Evolutionary conservation across 768 basidiomycete species (phyloP), one percentile per base, ranked within the genome.

Genomic region (Exsudoporus frostii): DNA sequence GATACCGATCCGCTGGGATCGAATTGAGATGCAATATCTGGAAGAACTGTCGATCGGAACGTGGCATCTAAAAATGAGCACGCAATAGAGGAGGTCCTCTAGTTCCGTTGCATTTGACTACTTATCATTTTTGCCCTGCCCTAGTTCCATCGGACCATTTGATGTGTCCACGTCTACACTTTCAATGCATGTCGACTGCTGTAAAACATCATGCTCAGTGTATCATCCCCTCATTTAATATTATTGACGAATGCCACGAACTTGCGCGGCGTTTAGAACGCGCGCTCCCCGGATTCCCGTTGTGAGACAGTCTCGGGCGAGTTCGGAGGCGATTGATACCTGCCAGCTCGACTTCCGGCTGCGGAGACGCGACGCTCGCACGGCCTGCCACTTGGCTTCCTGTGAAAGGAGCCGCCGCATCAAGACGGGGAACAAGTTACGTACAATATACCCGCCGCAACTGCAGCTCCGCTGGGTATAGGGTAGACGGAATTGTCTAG

Each of bases 1-100:
- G 52, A 82, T 89, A 60, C 85, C 86, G 24, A 77, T 88, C 55
- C 76, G 79, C 19, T 84, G 82, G 82, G 81, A 86, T 67, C 79
- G 81, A 50, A 80, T 89, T 34, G 76, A 83, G 51, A 75, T 90
- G 45, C 84, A 86, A 65, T 81, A 86, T 59, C 73, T 90, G 56
- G 87, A 89, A 68, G 87, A 88, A 67, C 71, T 83, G 24, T 71
- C 80, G 0, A 76, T 80, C 55, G 87, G 87, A 53, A 79, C 81
- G 48, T 90, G 87, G 87, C 84, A 86, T 65, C 86, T 86, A 39
- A 85, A 86, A 58, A 69, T 77, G 62, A 73, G 69, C 32, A 57
- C 65, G 20, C 47, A 56, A 55, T 71, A 64, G 58, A 54, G n/a
- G 42, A 38, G 38, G 45, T 33, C 38, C 48, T 36, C 43, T 43